Conservation (phyloP, 2,329 filamentous ascomycete species). For the Berkeleyomyces basicola region DNA sequence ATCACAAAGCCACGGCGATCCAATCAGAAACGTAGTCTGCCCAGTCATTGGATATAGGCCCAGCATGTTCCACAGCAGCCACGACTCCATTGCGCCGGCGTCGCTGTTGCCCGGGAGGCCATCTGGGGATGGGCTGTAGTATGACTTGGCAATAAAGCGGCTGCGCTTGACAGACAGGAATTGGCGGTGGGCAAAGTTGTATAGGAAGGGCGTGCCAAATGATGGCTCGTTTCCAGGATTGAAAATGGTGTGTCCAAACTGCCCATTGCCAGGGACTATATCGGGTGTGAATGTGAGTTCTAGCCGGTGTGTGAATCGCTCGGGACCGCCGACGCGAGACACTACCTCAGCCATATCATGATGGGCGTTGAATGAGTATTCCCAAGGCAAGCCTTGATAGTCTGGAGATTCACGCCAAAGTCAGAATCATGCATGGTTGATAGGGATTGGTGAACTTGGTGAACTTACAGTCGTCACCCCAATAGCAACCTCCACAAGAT, state of each 20-base stretch:
- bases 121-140: conserved; percentile 35
- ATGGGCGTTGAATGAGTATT: conserved; percentile 55
- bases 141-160: conserved; percentile 40
- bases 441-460: neutral
- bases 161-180: conserved; percentile 42
- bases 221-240: conserved; percentile 52
- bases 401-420: conserved; percentile 15
- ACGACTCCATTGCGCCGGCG: conserved; percentile 56
- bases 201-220: conserved; percentile 52
- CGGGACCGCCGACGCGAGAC: conserved; percentile 34
- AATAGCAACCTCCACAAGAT: conserved; percentile 47
- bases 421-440: neutral
- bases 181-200: conserved; percentile 48
- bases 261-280: conserved; percentile 24
- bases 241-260: conserved; percentile 41
- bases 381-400: conserved; percentile 46
- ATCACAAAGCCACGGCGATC: conserved; percentile 44
- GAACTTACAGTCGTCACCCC: conserved; percentile 34
- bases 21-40: conserved; percentile 50
- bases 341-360: conserved; percentile 45
- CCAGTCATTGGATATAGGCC: conserved; percentile 52
- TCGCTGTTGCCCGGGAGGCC: conserved; percentile 57
- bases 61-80: conserved; percentile 52
- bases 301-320: conserved; percentile 38
- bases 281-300: conserved; percentile 42